Evolutionary conservation across 768 basidiomycete genomes (phyloP), one percentile per base, ranked within the genome.

Genomic region (Kwoniella mangroviensis): DNA sequence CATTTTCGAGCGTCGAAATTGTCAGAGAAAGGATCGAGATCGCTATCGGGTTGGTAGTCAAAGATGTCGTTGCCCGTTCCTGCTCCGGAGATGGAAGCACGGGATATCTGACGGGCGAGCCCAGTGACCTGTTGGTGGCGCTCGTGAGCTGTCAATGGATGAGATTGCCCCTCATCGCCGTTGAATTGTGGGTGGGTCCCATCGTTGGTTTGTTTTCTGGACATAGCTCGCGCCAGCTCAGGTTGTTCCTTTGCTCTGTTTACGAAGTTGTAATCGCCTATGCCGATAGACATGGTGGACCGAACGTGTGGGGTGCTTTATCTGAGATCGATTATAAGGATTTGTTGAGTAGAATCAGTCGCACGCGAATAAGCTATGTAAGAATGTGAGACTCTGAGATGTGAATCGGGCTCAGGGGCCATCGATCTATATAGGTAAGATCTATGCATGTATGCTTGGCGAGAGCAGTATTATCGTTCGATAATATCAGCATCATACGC

Each of bases 1-100:
- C 84, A 86, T 45, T 72, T 77, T 49, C 75, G 68, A 13, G 79
- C 79, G 63, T 84, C 78, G 62, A 86, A 86, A 68, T 79, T 79
- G 12, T 71, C 70, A 0, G 82, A 83, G 59, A 75, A 81, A 15
- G 85, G 85, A 71, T 85, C 83, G 60, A 85, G 75, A 6, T 78
- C 74, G 63, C 77, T 78, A 63, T 77, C 83, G 42, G 74, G 63
- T 10, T 73, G 63, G 45, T 78, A 81, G 12, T 79, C 66, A 64
- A 82, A 84, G 63, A 73, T 71, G 68, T 75, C 63, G 13, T 53
- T 43, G 24, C 17, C 24, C 4, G 10, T 13, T 9, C 19, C 26
- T 6, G 61, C 17, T 19, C 57, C 56, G 42, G 42, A 40, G 21
- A 49, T 34, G 26, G 69, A 74, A 7, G 40, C 26, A 10, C 68